A percentile compares a stretch with the other conserved stretches of the same genome.
phyloP scores from a whole-genome alignment of 371 early-diverging fungal genomes.

The Actinomortierella ambigua region DNA sequence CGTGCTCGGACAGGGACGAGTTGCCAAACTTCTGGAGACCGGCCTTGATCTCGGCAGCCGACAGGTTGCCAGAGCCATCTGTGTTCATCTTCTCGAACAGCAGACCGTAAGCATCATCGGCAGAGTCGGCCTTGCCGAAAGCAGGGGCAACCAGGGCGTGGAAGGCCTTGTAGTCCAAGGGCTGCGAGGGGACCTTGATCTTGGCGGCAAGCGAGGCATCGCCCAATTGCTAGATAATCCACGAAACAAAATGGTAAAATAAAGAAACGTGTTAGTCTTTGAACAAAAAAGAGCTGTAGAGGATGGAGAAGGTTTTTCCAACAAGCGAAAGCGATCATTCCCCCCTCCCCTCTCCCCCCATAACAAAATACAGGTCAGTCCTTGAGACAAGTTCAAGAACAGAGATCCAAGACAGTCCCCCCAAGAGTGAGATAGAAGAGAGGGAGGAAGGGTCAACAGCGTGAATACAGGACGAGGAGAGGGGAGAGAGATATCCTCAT shows the following conservation, averaged over 20 bases:
- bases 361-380: too few species aligned
- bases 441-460: background rate
- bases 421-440: too few species aligned
- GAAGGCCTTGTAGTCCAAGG: constrained; percentile 48
- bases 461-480: background rate
- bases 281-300: too few species aligned
- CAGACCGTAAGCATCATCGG: constrained; percentile 34
- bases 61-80: constrained; percentile 44
- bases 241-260: background rate
- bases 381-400: too few species aligned
- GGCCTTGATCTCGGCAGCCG: constrained; percentile 42
- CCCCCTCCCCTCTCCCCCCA: too few species aligned
- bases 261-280: background rate
- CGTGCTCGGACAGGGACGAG: constrained; percentile 44
- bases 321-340: too few species aligned
- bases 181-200: constrained; percentile 43
- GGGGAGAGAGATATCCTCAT: background rate
- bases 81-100: constrained; percentile 40
- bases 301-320: too few species aligned
- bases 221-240: constrained; percentile 26
- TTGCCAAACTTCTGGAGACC: constrained; percentile 47
- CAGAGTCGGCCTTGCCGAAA: constrained; percentile 39
- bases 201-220: constrained; percentile 31
- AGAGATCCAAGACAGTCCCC: too few species aligned
- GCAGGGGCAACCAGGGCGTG: constrained; percentile 31